Conservation (phyloP, 345 rosid species). For the Gossypium rotundifolium region DNA sequence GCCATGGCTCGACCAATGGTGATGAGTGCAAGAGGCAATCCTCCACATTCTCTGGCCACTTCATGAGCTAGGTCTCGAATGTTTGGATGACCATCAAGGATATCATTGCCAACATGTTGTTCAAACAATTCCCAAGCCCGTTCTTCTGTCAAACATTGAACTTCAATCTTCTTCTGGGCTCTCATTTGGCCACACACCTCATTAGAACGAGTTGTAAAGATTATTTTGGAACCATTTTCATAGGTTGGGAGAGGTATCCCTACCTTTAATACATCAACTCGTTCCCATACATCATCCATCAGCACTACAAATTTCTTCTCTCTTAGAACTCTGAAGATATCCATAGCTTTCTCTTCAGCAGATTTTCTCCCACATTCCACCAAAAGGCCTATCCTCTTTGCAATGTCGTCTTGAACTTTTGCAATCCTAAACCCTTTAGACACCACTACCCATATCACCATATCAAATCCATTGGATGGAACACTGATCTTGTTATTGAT, state of each 20-base stretch:
- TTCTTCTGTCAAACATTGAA: background rate
- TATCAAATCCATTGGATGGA: background rate
- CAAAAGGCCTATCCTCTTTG: background rate
- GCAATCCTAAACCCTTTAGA: background rate
- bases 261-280: background rate
- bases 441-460: background rate
- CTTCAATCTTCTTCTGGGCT: background rate
- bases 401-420: slow-evolving; percentile 2
- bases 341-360: background rate
- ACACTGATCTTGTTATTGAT: background rate
- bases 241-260: slow-evolving; percentile 1
- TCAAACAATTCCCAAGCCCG: slow-evolving; percentile 9
- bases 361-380: background rate
- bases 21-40: slow-evolving; percentile 25
- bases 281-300: slow-evolving; percentile 18
- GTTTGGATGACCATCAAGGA: slow-evolving; percentile 7
- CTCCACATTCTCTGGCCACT: slow-evolving; percentile 12
- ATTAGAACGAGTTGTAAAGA: slow-evolving; percentile 6
- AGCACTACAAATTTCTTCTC: slow-evolving; percentile 8
- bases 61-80: background rate
- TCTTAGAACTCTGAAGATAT: background rate
- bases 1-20: slow-evolving; percentile 13
- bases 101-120: background rate
- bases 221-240: background rate
- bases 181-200: slow-evolving; percentile 7